Base-by-base conservation (phyloP, 768 basidiomycete species). In the Porphyrellus cyaneotinctus region DNA sequence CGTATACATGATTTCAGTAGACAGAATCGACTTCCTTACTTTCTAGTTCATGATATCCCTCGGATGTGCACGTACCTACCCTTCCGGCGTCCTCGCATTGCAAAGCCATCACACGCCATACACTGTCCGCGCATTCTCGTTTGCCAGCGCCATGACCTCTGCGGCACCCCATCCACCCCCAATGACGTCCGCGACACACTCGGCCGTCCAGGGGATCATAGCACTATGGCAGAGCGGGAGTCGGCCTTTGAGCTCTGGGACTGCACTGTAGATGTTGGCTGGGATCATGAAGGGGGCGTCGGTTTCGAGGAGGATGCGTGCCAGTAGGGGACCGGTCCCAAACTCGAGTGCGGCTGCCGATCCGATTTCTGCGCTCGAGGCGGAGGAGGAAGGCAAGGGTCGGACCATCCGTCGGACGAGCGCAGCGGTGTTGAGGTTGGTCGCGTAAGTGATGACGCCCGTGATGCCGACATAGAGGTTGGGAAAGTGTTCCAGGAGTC, bases 261-360 rank as follows among this genome's bases (percentile, higher is more conserved):
- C 68, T 0, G 82, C 73, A 3, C 70, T 64, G 61, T 89, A 90
- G 17, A 93, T 65, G 53, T 87, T 92, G 0, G 80, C 73, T 0
- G 91, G 91, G 0, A 87, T 77, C 91, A 94, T 93, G 71, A 79
- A 94, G 0, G 91, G 91, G 4, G 89, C 90, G 58, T 94, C 91
- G 0, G 91, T 91, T 68, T 94, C 91, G 3, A 93, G 75, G 1
- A 92, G 67, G 43, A 85, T 80, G 36, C 80, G 75, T 2, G 15
- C 11, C 5, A 4, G 26, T 28, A 28, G 20, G 32, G 7, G 45
- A 32, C 18, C 2, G 69, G 26, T 28, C 26, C 4, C 26, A 9
- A 9, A 5, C 4, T 28, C 26, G 26, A 28, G 26, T 28, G 26
- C 26, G 26, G 26, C 26, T 28, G 4, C 26, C 26, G 4, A 9